A percentile compares a stretch with the other conserved stretches of the same genome.
These are phyloP conservation scores for Pisolithus microcarpus DNA, from an alignment of 768 basidiomycete species.

Conservation along the genomic window DNA sequence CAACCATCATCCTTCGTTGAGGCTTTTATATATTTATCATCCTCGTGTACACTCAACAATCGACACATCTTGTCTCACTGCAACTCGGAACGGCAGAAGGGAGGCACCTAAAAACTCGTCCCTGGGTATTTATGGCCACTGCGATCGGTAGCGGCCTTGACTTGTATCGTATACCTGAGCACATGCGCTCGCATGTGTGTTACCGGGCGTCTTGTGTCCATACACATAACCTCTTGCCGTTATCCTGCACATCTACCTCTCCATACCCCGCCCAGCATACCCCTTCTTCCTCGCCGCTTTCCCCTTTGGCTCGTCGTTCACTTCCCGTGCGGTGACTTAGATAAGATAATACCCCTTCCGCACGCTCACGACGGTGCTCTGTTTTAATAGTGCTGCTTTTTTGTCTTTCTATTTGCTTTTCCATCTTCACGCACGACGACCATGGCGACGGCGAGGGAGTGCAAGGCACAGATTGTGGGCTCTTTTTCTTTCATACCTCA, in stretches of 20 bases:
- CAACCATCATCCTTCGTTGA: constrained; percentile 11
- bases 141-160: constrained; percentile 18
- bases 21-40: constrained; percentile 27
- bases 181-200: constrained; percentile 1
- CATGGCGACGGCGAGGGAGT: background rate
- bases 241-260: background rate
- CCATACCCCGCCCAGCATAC: constrained; percentile 1
- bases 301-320: background rate
- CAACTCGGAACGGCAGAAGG: constrained; percentile 13
- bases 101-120: constrained; percentile 15
- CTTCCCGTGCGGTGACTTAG: background rate
- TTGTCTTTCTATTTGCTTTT: background rate
- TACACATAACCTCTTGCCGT: constrained; percentile 13
- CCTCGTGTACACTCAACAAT: constrained; percentile 2
- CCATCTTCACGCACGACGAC: background rate
- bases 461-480: background rate
- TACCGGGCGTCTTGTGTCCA: constrained; percentile 11
- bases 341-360: background rate
- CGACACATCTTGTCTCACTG: constrained; percentile 14
- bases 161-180: constrained; percentile 24
- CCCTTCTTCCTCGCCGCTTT: background rate
- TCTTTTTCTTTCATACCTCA: background rate
- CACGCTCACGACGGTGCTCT: background rate
- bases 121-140: constrained; percentile 8
- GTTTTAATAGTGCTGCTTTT: background rate